phyloP scores from a whole-genome alignment of 2,329 filamentous ascomycete genomes.

The Westerdykella ornata region DNA sequence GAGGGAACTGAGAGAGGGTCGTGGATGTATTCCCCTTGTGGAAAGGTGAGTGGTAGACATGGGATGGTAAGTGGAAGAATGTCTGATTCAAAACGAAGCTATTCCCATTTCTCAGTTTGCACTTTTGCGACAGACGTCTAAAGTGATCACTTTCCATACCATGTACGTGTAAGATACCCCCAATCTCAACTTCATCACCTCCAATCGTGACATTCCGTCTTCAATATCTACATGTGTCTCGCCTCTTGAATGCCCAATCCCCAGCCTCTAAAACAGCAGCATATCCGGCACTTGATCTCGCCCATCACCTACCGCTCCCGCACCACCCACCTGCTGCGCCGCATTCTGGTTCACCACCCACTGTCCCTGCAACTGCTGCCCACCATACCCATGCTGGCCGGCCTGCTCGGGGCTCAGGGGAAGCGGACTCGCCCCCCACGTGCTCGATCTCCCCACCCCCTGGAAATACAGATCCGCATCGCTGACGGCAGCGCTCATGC shows the following conservation, averaged over 20 bases:
- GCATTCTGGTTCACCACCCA: slow-evolving; percentile 36
- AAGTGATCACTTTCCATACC: no score
- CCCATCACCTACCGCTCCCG: background rate
- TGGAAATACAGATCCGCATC: slow-evolving; percentile 90
- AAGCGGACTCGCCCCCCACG: slow-evolving; percentile 32
- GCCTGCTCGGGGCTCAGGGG: slow-evolving; percentile 3
- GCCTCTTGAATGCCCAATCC: no score
- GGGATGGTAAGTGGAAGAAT: no score
- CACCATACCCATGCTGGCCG: slow-evolving; percentile 21
- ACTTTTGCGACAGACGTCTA: no score
- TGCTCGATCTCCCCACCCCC: slow-evolving; percentile 41
- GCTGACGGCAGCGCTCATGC: slow-evolving; percentile 65
- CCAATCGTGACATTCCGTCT: no score
- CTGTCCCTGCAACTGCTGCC: slow-evolving; percentile 8
- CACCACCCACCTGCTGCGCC: slow-evolving; percentile 19
- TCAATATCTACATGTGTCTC: no score
- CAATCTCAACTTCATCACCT: no score
- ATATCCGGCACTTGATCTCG: background rate
- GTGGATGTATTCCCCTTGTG: background rate
- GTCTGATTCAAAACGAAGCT: no score
- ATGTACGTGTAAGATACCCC: no score
- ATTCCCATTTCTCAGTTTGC: no score
- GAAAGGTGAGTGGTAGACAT: no score
- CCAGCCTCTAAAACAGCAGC: background rate
- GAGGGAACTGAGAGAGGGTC: background rate